These are phyloP conservation scores for Lepiota subincarnata DNA, from an alignment of 768 basidiomycete genomes.

Conservation along the genomic window DNA sequence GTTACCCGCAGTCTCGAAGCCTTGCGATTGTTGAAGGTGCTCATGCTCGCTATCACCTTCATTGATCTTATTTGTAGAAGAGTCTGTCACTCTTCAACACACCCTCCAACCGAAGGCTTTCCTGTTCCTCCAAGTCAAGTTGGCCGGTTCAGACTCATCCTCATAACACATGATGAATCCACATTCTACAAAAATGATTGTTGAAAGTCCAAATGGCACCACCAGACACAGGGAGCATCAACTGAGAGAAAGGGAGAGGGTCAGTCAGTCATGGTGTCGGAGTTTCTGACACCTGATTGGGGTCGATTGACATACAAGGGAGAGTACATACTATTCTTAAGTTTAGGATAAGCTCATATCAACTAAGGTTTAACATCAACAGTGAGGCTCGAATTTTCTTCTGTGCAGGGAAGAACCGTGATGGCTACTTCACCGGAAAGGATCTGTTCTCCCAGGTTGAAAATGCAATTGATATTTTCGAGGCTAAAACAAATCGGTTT, in stretches of 20 bases:
- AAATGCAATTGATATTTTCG: constrained; percentile 28
- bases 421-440: constrained; percentile 27
- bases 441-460: constrained; percentile 22
- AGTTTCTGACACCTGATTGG: constrained; percentile 29
- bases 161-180: constrained; percentile 33
- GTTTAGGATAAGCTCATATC: constrained; percentile 1
- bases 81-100: too few relatives aligned
- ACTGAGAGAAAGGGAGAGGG: constrained; percentile 33
- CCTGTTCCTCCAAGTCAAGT: constrained; percentile 14
- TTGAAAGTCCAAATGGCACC: constrained; percentile 23
- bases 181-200: constrained; percentile 34
- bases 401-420: constrained; percentile 25
- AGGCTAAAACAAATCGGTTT: constrained; percentile 17
- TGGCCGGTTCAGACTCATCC: constrained; percentile 16
- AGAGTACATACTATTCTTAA: constrained; percentile 14
- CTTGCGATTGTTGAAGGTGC: too few relatives aligned
- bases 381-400: constrained; percentile 20
- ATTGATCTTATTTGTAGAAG: too few relatives aligned
- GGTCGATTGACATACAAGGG: constrained; percentile 20
- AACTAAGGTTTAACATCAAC: constrained; percentile 6
- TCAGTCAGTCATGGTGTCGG: constrained; percentile 30
- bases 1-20: too few relatives aligned
- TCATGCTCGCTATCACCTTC: too few relatives aligned
- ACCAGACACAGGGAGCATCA: constrained; percentile 16
- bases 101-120: constrained; percentile 15